Base-by-base conservation (phyloP, 805 yeast genomes). In the Maudiozyma saulgeensis region DNA sequence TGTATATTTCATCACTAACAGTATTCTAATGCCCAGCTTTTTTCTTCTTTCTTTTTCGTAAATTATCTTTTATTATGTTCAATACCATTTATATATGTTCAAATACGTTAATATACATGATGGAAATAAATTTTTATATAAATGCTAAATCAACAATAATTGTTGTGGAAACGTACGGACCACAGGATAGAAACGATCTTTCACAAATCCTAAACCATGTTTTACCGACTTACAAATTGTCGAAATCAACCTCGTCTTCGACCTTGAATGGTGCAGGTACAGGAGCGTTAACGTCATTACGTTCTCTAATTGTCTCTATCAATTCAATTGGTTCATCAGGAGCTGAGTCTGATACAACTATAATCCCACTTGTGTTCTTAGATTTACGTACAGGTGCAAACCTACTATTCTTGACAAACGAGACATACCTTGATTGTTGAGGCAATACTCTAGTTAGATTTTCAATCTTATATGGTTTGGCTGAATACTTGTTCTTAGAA, bases 381-480 rank as follows among this genome's bases (percentile, higher is more conserved):
- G 80, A 81, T 63, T 82, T 84, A 66, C 95, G 82, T 8, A 89
- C 83, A 5, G 98, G 97, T 34, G 74, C 77, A 67, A 84, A 91
- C 61, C 96, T 77, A 44, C 78, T 83, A 49, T 80, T 84, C 61
- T 84, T 83, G 38, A 74, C 68, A 63, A 91, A 89, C 4, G 95
- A 76, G 47, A 93, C 79, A 69, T 81, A 87, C 67, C 82, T 84
- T 51, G 90, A 74, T 70, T 93, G 98, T 43, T 82, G 78, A 15
- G 98, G 98, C 49, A 93, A 72, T 1, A 93, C 96, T 61, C 99
- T 80, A 12, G 93, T 77, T 77, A 91, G 72, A 64, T 93, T 93
- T 37, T 75, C 75, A 49, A 93, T 72, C 63, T 79, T 78, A 68
- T 79, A 88, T 26, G 89, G 84, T 21, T 77, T 77, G 60, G 80